Evolutionary conservation across 257 asterid genomes (phyloP).

Genomic region (Fraxinus anomala): DNA sequence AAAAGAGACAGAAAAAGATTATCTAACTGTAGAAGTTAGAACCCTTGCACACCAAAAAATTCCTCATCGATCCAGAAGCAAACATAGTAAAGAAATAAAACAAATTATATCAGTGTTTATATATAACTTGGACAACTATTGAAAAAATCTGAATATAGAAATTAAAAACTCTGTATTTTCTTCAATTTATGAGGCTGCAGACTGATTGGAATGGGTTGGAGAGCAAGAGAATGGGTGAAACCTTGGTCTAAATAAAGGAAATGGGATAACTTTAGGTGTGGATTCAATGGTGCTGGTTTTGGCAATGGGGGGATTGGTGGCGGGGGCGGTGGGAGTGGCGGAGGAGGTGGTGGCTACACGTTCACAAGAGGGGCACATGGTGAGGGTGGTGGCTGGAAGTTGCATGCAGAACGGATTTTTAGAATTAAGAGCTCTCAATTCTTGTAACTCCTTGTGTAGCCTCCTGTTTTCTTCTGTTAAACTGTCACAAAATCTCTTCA

Average conservation of each 20-base stretch:
- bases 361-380: conserved; percentile 95
- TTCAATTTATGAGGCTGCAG: conserved; percentile 48
- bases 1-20: background rate
- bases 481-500: conserved; percentile 75
- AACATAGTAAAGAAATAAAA: background rate
- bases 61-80: conserved; percentile 22
- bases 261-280: conserved; percentile 39
- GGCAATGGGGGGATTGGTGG: background rate
- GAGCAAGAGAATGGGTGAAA: conserved; percentile 53
- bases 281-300: conserved; percentile 24
- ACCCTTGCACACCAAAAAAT: conserved; percentile 23
- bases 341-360: conserved; percentile 53
- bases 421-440: conserved; percentile 66
- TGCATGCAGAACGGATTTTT: conserved; percentile 73
- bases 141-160: background rate
- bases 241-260: conserved; percentile 51
- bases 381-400: conserved; percentile 74
- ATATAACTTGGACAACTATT: conserved; percentile 14
- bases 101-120: conserved; percentile 33
- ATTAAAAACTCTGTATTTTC: background rate
- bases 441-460: conserved; percentile 72
- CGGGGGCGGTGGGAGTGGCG: conserved; percentile 1
- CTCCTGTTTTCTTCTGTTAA: conserved; percentile 69
- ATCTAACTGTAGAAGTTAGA: conserved; percentile 24
- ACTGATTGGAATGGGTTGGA: conserved; percentile 45